These are phyloP conservation scores for Talaromyces sp. DNA, from an alignment of 2,329 filamentous ascomycete species.

Conservation along the genomic window DNA sequence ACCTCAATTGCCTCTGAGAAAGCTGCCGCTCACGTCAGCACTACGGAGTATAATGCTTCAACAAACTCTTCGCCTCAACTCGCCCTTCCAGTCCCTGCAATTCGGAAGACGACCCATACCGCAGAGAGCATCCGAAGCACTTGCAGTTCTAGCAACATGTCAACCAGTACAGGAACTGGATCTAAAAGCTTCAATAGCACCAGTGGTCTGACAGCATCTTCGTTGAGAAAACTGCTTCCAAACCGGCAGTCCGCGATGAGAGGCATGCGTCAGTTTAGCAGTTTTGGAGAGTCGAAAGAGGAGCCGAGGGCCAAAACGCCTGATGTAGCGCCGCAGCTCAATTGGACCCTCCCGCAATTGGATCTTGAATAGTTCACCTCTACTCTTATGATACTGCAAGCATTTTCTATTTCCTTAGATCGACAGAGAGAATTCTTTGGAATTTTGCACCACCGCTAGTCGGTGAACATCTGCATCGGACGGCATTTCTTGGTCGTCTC, in stretches of 20 bases:
- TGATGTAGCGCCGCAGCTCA: conserved; percentile 29
- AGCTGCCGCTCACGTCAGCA: conserved; percentile 12
- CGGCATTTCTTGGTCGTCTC: neutral
- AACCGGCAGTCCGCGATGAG: conserved; percentile 18
- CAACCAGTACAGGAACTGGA: conserved; percentile 26
- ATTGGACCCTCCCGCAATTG: conserved; percentile 33
- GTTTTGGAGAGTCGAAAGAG: conserved; percentile 16
- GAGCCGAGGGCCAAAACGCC: conserved; percentile 19
- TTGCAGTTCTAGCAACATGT: conserved; percentile 31
- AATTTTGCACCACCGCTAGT: neutral
- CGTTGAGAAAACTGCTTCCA: conserved; percentile 30
- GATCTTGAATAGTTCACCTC: conserved; percentile 24
- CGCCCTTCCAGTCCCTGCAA: conserved; percentile 26
- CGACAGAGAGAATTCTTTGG: neutral
- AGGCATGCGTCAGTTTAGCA: conserved; percentile 9
- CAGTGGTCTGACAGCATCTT: conserved; percentile 30
- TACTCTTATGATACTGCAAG: conserved; percentile 12
- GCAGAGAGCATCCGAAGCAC: conserved; percentile 31
- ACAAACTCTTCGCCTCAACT: conserved; percentile 19
- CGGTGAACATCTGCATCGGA: neutral
- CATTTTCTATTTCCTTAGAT: neutral
- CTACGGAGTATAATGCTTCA: conserved; percentile 18
- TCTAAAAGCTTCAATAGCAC: conserved; percentile 27
- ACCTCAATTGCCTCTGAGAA: conserved; percentile 15
- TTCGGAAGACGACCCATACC: conserved; percentile 15